Base-by-base conservation (phyloP, 352 stramenopile genomes). In the Elongisporangium senticosum region DNA sequence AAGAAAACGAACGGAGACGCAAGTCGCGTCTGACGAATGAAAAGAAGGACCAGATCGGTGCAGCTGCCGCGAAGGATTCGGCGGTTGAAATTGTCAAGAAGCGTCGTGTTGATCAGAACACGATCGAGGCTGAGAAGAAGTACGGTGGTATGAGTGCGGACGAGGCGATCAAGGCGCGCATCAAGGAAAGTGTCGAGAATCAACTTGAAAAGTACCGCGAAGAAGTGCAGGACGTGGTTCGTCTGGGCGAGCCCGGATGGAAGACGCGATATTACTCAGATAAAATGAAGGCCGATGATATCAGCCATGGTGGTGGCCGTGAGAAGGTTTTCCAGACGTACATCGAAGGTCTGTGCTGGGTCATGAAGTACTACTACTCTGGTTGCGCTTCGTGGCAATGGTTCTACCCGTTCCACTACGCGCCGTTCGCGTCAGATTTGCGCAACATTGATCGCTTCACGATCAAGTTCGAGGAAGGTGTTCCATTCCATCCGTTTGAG, bases 381-480 rank as follows among this genome's bases (percentile, higher is more conserved):
- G 98, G 97, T 1, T 99, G 98, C 71, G 96, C 97, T 51, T 98
- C 90, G 57, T 99, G 98, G 98, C 87, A 96, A 49, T 99, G 98
- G 98, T 99, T 99, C 70, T 99, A 98, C 72, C 98, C 97, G 2
- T 99, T 99, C 74, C 97, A 99, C 72, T 99, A 99, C 77, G 96
- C 96, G 0, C 95, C 95, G 3, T 95, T 98, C 49, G 86, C 95
- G 21, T 96, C 85, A 0, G 95, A 98, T 66, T 72, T 98, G 64
- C 89, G 76, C 43, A 93, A 96, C 59, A 89, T 98, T 33, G 83
- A 93, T 56, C 73, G 81, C 3, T 90, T 90, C 23, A 79, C 84
- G 56, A 97, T 99, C 58, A 78, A 86, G 47, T 99, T 99, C 68
- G 81, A 97, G 23, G 67, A 98, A 23, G 96, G 96, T 19, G 66